Conservation (phyloP, 768 basidiomycete genomes). For the Lyophyllum atratum region DNA sequence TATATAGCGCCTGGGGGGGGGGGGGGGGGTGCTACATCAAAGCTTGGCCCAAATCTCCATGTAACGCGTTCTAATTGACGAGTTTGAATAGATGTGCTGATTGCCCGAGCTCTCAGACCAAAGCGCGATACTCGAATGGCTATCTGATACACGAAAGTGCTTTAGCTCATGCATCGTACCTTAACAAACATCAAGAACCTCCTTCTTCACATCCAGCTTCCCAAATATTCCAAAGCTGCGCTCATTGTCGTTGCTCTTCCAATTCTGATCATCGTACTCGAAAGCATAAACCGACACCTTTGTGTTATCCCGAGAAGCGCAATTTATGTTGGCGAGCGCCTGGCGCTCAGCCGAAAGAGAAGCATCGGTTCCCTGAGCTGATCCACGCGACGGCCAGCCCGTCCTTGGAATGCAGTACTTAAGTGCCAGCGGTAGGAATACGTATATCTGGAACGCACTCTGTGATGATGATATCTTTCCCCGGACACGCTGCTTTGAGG, state of each 20-base stretch:
- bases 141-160: not conserved
- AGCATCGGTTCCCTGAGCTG: slow-evolving; percentile 1
- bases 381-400: slow-evolving; percentile 20
- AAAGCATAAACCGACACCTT: slow-evolving; percentile 16
- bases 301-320: slow-evolving; percentile 11
- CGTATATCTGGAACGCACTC: slow-evolving; percentile 7
- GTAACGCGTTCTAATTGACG: too few relatives aligned
- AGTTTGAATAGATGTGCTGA: too few relatives aligned
- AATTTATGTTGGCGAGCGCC: slow-evolving; percentile 16
- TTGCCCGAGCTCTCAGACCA: too few relatives aligned
- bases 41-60: too few relatives aligned
- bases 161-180: not conserved
- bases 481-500: slow-evolving; percentile 15
- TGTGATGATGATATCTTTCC: slow-evolving; percentile 15
- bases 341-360: slow-evolving; percentile 6
- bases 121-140: too few relatives aligned
- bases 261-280: slow-evolving; percentile 18
- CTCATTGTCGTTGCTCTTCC: slow-evolving; percentile 19
- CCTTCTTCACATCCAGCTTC: slow-evolving; percentile 12
- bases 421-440: not conserved
- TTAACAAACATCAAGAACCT: slow-evolving; percentile 13
- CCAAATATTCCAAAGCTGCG: slow-evolving; percentile 19
- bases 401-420: slow-evolving; percentile 1
- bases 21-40: too few relatives aligned
- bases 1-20: too few relatives aligned